phyloP scores from a whole-genome alignment of 192 early-diverging fungal species.

The Rhizophagus clarus region DNA sequence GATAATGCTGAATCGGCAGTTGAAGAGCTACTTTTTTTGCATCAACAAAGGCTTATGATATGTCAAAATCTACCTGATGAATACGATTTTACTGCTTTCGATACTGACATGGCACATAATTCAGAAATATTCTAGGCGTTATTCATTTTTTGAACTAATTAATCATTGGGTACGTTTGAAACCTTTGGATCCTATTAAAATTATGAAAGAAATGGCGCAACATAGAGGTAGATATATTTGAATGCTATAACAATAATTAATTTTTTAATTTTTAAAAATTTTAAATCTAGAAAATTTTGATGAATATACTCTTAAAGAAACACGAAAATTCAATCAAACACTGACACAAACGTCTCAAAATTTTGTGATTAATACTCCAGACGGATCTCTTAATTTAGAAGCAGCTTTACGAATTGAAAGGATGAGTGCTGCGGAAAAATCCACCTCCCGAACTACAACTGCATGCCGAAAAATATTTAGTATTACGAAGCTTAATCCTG shows the following conservation, averaged over 20 bases:
- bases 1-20: too few species aligned
- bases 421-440: background rate
- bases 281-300: conserved; percentile 1
- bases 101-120: too few species aligned
- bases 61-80: too few species aligned
- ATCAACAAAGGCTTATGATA: too few species aligned
- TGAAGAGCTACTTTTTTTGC: too few species aligned
- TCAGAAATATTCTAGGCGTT: too few species aligned
- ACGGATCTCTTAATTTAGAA: background rate
- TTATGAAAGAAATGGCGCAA: background rate
- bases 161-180: background rate
- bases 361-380: background rate
- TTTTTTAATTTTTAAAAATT: too few species aligned
- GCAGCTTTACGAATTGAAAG: too few species aligned
- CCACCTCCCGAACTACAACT: background rate
- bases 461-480: background rate
- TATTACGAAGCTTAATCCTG: background rate
- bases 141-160: conserved; percentile 1
- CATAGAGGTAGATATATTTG: too few species aligned
- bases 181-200: conserved; percentile 1
- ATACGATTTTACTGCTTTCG: too few species aligned
- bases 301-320: conserved; percentile 3
- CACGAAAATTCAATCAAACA: background rate
- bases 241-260: too few species aligned
- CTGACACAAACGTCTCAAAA: background rate